Evolutionary conservation across 176 grass and related monocot genomes (phyloP).

Genomic region (Puya raimondii): DNA sequence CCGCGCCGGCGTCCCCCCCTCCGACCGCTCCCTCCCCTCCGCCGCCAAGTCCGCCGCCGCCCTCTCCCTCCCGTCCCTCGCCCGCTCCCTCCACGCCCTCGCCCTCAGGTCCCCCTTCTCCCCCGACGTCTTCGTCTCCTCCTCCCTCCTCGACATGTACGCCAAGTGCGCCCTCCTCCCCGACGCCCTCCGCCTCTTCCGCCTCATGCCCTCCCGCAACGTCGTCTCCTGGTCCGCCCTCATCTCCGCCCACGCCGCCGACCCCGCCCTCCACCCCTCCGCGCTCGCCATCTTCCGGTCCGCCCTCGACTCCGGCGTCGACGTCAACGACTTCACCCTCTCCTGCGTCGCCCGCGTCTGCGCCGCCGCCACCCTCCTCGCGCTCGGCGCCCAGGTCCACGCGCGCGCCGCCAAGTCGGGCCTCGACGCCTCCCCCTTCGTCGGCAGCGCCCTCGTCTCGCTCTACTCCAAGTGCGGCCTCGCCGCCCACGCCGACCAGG

Average conservation of each 20-base stretch:
- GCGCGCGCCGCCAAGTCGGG: slow-evolving; percentile 49
- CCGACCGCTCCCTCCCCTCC: slow-evolving; percentile 56
- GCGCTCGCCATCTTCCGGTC: slow-evolving; percentile 41
- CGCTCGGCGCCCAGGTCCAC: slow-evolving; percentile 66
- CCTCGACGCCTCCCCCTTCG: slow-evolving; percentile 61
- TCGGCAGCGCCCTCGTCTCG: slow-evolving; percentile 67
- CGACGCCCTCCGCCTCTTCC: slow-evolving; percentile 49
- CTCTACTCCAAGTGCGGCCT: slow-evolving; percentile 90
- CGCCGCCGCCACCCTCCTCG: slow-evolving; percentile 51
- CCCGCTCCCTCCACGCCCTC: slow-evolving; percentile 54
- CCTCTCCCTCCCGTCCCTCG: slow-evolving; percentile 12
- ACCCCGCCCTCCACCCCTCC: slow-evolving; percentile 27
- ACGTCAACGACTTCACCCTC: slow-evolving; percentile 73
- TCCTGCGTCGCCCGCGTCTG: slow-evolving; percentile 64
- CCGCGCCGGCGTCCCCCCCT: slow-evolving; percentile 37
- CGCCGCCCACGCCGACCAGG: slow-evolving; percentile 49
- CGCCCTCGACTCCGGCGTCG: slow-evolving; percentile 45
- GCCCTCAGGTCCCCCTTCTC: slow-evolving; percentile 57
- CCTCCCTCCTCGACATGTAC: slow-evolving; percentile 71
- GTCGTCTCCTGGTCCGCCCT: slow-evolving; percentile 92
- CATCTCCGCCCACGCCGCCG: slow-evolving; percentile 55
- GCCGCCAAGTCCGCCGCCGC: slow-evolving; percentile 51
- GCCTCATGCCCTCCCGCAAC: slow-evolving; percentile 68
- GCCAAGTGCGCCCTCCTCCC: slow-evolving; percentile 44
- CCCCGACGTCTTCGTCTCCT: slow-evolving; percentile 57